Evolutionary conservation across 495 filamentous ascomycete genomes (phyloP).

Genomic region (Lophiotrema nucula): DNA sequence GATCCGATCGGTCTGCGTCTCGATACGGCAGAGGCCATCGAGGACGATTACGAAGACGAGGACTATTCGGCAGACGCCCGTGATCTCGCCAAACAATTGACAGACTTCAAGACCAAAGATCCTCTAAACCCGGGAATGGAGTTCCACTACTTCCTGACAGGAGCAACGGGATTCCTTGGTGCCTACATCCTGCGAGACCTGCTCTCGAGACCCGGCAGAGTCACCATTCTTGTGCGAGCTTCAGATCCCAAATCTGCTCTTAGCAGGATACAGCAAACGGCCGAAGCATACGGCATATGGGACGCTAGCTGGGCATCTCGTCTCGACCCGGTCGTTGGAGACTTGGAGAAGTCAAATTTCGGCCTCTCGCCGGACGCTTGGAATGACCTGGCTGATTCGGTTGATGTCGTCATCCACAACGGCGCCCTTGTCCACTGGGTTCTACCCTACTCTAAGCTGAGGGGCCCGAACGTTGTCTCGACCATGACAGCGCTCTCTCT

Average conservation of each 20-base stretch:
- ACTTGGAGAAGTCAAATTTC: slow-evolving; percentile 68
- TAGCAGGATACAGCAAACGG: slow-evolving; percentile 50
- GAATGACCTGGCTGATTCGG: slow-evolving; percentile 61
- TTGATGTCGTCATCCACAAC: slow-evolving; percentile 86
- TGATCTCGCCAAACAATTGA: slow-evolving; percentile 54
- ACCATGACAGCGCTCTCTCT: slow-evolving; percentile 76
- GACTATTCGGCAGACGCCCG: slow-evolving; percentile 68
- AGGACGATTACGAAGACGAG: slow-evolving; percentile 45
- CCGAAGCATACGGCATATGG: slow-evolving; percentile 79
- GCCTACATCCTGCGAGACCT: slow-evolving; percentile 76
- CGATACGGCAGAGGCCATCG: slow-evolving; percentile 30
- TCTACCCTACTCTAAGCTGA: slow-evolving; percentile 71
- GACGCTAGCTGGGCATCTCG: slow-evolving; percentile 62
- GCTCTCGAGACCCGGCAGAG: slow-evolving; percentile 58
- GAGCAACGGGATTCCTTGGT: slow-evolving; percentile 89
- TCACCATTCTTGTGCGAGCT: slow-evolving; percentile 78
- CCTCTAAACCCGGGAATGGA: slow-evolving; percentile 38
- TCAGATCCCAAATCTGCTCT: slow-evolving; percentile 54
- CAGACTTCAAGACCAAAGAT: slow-evolving; percentile 41
- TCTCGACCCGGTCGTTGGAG: slow-evolving; percentile 67
- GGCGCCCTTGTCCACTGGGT: slow-evolving; percentile 90
- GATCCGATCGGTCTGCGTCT: slow-evolving; percentile 42
- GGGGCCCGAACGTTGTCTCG: slow-evolving; percentile 73
- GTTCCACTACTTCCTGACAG: slow-evolving; percentile 76
- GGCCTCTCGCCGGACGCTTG: slow-evolving; percentile 64